Evolutionary conservation across 352 stramenopile genomes (phyloP).

Genomic region (Phytophthora parvispora): DNA sequence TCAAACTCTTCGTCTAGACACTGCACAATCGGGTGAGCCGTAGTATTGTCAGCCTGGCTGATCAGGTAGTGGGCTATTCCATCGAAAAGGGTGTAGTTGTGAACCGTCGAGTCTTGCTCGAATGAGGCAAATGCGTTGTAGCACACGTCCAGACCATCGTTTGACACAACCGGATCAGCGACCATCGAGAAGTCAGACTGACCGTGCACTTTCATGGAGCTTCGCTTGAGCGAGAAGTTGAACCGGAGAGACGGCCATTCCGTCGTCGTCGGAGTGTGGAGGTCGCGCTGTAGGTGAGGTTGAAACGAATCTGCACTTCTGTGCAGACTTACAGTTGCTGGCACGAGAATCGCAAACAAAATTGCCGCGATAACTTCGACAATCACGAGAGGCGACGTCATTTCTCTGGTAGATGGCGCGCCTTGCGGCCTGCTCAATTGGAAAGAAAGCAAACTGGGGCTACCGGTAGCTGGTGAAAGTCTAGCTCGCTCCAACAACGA

Average conservation of each 20-base stretch:
- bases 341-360: not conserved
- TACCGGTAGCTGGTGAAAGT: too few species aligned
- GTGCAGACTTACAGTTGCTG: not conserved
- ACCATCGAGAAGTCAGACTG: constrained; percentile 35
- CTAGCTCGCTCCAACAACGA: too few species aligned
- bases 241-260: constrained; percentile 34
- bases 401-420: not conserved
- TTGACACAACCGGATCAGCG: constrained; percentile 17
- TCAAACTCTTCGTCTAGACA: constrained; percentile 1
- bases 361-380: not conserved
- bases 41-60: not conserved
- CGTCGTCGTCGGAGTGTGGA: not conserved
- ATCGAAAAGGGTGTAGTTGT: constrained; percentile 14
- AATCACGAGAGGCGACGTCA: not conserved
- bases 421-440: not conserved
- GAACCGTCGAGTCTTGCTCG: constrained; percentile 2
- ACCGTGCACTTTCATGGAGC: constrained; percentile 36
- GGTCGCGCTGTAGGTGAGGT: not conserved
- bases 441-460: not conserved
- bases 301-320: not conserved
- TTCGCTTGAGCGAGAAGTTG: constrained; percentile 41
- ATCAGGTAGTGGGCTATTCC: constrained; percentile 1
- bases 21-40: not conserved
- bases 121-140: constrained; percentile 24
- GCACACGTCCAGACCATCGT: not conserved